A percentile compares a stretch with the other conserved stretches of the same genome.
Conservation (phyloP, 2,329 filamentous ascomycete genomes). For the Penicillium digitatum region DNA sequence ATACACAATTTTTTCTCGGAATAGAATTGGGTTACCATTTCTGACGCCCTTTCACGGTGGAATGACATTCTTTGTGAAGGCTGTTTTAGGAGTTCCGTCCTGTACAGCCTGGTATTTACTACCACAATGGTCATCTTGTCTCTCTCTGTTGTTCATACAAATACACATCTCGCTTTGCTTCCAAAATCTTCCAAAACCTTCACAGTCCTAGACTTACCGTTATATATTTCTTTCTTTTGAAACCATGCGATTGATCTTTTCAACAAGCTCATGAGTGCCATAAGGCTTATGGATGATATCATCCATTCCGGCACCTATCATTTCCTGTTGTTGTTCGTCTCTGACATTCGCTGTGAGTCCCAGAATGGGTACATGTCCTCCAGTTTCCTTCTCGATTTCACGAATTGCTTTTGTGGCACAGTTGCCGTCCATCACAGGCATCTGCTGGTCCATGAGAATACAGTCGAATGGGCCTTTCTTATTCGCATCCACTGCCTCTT, state of each 20-base stretch:
- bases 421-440: conserved; percentile 80
- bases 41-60: not conserved
- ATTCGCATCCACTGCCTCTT: conserved; percentile 44
- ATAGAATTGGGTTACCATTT: not conserved
- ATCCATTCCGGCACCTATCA: conserved; percentile 70
- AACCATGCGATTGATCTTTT: conserved; percentile 60
- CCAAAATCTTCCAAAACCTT: not conserved
- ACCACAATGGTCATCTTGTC: not conserved
- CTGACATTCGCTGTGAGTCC: conserved; percentile 67
- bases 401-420: conserved; percentile 68
- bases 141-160: not conserved
- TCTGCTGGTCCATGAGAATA: conserved; percentile 76
- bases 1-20: no score
- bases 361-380: conserved; percentile 30
- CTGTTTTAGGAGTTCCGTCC: no score
- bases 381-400: conserved; percentile 59
- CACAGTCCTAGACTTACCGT: not conserved
- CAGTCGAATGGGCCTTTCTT: conserved; percentile 49
- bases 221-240: not conserved
- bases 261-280: conserved; percentile 65
- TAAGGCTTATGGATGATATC: conserved; percentile 78
- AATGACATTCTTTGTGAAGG: not conserved
- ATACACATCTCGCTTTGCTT: not conserved
- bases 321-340: conserved; percentile 67
- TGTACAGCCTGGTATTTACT: no score